These are phyloP conservation scores for Fusarium sp. DNA, from an alignment of 2,329 filamentous ascomycete genomes.

Conservation along the genomic window DNA sequence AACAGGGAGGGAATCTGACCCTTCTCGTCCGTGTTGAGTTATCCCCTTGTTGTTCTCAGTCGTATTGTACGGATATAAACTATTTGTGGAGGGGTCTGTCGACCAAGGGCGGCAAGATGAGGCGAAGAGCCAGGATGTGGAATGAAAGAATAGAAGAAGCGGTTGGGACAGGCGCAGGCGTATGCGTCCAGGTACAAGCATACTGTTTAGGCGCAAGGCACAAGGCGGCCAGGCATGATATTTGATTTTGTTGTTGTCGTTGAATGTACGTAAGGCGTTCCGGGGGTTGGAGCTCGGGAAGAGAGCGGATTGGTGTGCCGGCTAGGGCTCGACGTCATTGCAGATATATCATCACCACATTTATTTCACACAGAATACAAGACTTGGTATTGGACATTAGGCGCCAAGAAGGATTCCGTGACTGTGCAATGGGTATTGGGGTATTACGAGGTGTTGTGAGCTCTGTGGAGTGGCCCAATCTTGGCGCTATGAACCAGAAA, in stretches of 20 bases:
- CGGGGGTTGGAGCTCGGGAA: constrained; percentile 30
- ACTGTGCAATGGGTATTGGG: background rate
- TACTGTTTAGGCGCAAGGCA: constrained; percentile 31
- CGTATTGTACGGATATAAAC: constrained; percentile 11
- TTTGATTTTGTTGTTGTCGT: constrained; percentile 36
- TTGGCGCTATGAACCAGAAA: background rate
- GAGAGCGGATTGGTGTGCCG: constrained; percentile 12
- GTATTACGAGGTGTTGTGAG: background rate
- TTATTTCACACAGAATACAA: constrained; percentile 35
- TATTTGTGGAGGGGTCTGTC: constrained; percentile 15
- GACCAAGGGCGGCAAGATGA: constrained; percentile 18
- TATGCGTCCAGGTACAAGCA: constrained; percentile 22
- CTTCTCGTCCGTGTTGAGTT: background rate
- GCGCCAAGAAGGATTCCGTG: background rate
- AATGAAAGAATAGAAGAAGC: constrained; percentile 25
- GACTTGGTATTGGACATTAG: constrained; percentile 20
- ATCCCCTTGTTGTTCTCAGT: constrained; percentile 13
- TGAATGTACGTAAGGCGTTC: constrained; percentile 49
- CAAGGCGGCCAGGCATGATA: constrained; percentile 29
- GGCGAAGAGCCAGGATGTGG: constrained; percentile 18
- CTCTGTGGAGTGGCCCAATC: constrained; percentile 4
- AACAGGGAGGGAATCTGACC: background rate
- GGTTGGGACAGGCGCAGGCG: constrained; percentile 19
- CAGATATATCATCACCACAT: constrained; percentile 39
- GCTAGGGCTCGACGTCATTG: constrained; percentile 34